Conservation (phyloP, 208 protist species). For the Leishmania guyanensis region DNA sequence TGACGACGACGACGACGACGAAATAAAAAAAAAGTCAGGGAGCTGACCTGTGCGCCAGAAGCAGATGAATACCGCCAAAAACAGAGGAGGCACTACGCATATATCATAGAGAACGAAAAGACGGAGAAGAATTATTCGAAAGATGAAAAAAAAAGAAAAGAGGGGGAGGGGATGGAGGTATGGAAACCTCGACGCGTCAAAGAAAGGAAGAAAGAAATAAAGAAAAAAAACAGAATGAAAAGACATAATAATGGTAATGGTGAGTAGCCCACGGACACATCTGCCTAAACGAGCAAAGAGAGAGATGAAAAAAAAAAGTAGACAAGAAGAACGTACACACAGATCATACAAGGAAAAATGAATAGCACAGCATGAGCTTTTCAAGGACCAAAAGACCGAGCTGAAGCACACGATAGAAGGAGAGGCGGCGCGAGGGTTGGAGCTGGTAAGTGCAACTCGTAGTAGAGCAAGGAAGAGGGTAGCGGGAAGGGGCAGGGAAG, state of each 20-base stretch:
- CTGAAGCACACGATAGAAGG: neutral
- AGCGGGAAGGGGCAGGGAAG: neutral
- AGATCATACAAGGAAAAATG: neutral
- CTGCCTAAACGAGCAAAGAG: neutral
- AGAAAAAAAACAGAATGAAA: neutral
- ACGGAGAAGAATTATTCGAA: neutral
- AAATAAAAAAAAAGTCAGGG: neutral
- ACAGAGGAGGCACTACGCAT: neutral
- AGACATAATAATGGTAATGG: neutral
- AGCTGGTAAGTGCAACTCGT: neutral
- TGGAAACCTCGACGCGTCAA: neutral
- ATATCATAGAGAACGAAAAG: neutral
- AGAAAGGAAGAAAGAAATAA: neutral
- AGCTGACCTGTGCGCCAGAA: neutral
- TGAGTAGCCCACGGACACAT: neutral
- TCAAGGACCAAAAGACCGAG: no score
- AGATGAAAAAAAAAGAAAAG: neutral
- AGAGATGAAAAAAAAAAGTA: neutral
- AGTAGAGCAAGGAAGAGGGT: neutral
- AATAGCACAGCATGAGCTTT: neutral
- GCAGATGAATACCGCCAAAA: neutral
- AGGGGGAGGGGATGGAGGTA: neutral
- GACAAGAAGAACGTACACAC: neutral
- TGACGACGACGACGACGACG: no score
- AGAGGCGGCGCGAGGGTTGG: neutral